Base-by-base conservation (phyloP, 768 basidiomycete species). In the Termitomyces sp. region DNA sequence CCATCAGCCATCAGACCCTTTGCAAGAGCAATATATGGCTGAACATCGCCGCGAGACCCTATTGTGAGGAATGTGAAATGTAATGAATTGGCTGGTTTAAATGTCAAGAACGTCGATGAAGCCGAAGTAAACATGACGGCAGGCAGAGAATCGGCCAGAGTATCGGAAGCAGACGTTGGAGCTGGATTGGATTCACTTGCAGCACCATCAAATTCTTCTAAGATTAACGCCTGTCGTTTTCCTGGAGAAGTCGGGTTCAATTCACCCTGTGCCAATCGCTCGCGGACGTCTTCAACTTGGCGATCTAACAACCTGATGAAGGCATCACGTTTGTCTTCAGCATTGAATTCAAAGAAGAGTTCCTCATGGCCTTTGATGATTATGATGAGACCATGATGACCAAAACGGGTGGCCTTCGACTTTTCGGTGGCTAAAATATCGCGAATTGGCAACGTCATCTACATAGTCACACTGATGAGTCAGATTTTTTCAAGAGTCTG, bases 301-400 rank as follows among this genome's bases (percentile, higher is more conserved):
- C 79, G 78, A 62, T 94, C 85, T 46, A 99, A 74, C 20, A 95
- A 76, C 13, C 70, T 70, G 20, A 90, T 81, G 66, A 95, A 94
- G 1, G 86, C 85, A 61, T 87, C 79, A 24, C 96, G 84, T 61
- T 91, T 86, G 55, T 91, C 87, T 56, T 88, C 83, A 20, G 87
- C 85, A 43, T 80, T 78, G 68, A 99, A 96, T 71, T 99, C 97
- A 65, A 98, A 90, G 77, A 99, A 99, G 10, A 98, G 78, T 68
- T 99, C 96, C 72, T 99, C 96, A 67, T 98, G 94, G 0, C 96
- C 96, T 65, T 90, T 92, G 64, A 99, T 85, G 54, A 98, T 87
- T 56, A 98, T 78, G 36, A 91, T 85, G 20, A 98, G 81, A 28
- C 96, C 96, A 65, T 89, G 83, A 66, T 94, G 93, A 6, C 90